Conservation (phyloP, 305 asterid species). For the Fraxinus paxiana region DNA sequence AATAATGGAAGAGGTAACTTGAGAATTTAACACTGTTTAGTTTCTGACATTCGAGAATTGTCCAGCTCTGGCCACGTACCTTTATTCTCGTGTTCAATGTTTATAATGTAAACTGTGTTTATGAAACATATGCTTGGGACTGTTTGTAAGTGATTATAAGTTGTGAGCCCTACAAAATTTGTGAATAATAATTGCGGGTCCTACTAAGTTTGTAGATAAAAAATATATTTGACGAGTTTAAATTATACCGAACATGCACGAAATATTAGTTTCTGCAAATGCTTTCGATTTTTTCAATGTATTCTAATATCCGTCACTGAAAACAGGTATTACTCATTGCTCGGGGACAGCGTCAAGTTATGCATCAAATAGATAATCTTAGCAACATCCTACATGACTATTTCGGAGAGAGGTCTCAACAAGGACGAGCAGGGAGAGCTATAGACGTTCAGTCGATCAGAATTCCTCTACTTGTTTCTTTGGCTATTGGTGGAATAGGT, state of each 20-base stretch:
- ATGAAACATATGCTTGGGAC: background rate
- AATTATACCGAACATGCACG: background rate
- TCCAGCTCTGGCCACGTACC: background rate
- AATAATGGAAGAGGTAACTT: conserved; percentile 76
- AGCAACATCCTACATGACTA: conserved; percentile 54
- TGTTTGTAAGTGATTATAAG: background rate
- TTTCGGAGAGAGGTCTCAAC: conserved; percentile 50
- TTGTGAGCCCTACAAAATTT: background rate
- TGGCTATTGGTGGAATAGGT: conserved; percentile 72
- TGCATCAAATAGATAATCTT: conserved; percentile 77
- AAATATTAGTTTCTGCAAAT: background rate
- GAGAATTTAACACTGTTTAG: background rate
- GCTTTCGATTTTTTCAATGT: background rate
- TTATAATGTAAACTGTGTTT: background rate
- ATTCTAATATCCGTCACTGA: background rate
- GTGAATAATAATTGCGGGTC: background rate
- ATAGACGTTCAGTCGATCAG: conserved; percentile 43
- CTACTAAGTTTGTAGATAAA: background rate
- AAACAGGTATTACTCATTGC: conserved; percentile 55
- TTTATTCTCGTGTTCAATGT: background rate
- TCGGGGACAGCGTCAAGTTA: conserved; percentile 67
- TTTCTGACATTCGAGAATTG: background rate
- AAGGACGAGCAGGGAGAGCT: conserved; percentile 28
- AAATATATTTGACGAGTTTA: background rate
- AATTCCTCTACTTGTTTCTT: conserved; percentile 47